These are phyloP conservation scores for Jackrogersella minutella DNA, from an alignment of 495 filamentous ascomycete species.

Conservation along the genomic window DNA sequence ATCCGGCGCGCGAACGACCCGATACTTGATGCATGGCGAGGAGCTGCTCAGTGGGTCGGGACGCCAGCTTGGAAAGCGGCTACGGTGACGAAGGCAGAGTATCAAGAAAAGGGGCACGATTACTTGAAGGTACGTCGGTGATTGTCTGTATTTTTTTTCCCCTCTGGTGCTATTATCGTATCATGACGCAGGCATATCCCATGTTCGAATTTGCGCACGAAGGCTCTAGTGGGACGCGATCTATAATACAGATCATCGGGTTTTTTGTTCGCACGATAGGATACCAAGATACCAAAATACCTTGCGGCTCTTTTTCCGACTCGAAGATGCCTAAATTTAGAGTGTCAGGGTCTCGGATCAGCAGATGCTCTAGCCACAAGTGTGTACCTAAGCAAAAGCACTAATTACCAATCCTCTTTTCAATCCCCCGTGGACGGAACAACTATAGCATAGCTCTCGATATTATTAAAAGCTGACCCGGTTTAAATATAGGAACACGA, in stretches of 20 bases:
- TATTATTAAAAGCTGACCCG: neutral
- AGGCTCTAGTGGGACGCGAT: neutral
- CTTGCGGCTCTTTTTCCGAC: slow-evolving; percentile 22
- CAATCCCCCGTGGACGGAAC: neutral
- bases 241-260: neutral
- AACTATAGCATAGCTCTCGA: neutral
- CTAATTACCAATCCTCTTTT: neutral
- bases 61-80: slow-evolving; percentile 57
- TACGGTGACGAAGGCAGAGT: slow-evolving; percentile 74
- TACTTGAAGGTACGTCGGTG: slow-evolving; percentile 75
- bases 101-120: slow-evolving; percentile 82
- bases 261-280: too few relatives aligned
- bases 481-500: slow-evolving; percentile 72
- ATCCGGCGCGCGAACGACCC: slow-evolving; percentile 77
- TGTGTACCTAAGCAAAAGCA: too few relatives aligned
- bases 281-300: too few relatives aligned
- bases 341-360: neutral
- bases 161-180: neutral
- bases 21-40: slow-evolving; percentile 88
- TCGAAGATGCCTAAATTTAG: neutral
- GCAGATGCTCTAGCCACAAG: neutral
- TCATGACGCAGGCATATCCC: neutral
- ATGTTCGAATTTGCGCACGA: neutral
- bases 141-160: slow-evolving; percentile 15
- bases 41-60: slow-evolving; percentile 81